These are phyloP conservation scores for Chytridium lagenaria DNA, from an alignment of 371 early-diverging fungal genomes.

Conservation along the genomic window DNA sequence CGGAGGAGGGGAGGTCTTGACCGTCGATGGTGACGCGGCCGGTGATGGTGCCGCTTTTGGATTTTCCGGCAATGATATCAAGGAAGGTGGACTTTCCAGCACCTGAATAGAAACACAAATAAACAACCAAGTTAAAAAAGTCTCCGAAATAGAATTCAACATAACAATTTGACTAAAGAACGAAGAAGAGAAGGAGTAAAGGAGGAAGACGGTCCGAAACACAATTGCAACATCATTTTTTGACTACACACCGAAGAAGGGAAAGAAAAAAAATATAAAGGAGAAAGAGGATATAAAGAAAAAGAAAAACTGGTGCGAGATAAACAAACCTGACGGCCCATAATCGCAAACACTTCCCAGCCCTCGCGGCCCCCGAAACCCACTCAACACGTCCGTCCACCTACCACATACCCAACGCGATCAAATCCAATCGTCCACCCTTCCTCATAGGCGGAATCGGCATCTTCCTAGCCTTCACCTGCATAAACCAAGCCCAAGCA, in stretches of 20 bases:
- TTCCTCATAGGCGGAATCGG: slow-evolving; percentile 32
- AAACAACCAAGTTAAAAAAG: too few relatives aligned
- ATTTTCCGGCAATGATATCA: slow-evolving; percentile 89
- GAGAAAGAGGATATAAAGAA: too few relatives aligned
- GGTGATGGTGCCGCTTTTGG: slow-evolving; percentile 66
- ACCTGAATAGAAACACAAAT: too few relatives aligned
- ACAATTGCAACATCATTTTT: too few relatives aligned
- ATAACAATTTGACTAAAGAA: too few relatives aligned
- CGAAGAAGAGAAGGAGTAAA: too few relatives aligned
- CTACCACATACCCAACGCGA: slow-evolving; percentile 32
- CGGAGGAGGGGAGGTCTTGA: slow-evolving; percentile 7
- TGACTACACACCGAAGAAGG: too few relatives aligned
- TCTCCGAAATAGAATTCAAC: too few relatives aligned
- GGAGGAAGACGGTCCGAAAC: too few relatives aligned
- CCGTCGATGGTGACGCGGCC: slow-evolving; percentile 30
- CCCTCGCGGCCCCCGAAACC: slow-evolving; percentile 69
- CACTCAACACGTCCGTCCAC: slow-evolving; percentile 60
- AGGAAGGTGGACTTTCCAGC: slow-evolving; percentile 87
- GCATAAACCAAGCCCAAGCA: slow-evolving; percentile 34
- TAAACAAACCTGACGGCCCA: slow-evolving; percentile 64
- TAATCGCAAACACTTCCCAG: slow-evolving; percentile 85
- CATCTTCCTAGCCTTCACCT: slow-evolving; percentile 20
- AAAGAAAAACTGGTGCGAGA: slow-evolving; percentile 49
- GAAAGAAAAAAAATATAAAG: too few relatives aligned
- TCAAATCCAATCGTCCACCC: slow-evolving; percentile 37